Conservation (phyloP, 352 stramenopile genomes). For the Globisporangium perplexum region DNA sequence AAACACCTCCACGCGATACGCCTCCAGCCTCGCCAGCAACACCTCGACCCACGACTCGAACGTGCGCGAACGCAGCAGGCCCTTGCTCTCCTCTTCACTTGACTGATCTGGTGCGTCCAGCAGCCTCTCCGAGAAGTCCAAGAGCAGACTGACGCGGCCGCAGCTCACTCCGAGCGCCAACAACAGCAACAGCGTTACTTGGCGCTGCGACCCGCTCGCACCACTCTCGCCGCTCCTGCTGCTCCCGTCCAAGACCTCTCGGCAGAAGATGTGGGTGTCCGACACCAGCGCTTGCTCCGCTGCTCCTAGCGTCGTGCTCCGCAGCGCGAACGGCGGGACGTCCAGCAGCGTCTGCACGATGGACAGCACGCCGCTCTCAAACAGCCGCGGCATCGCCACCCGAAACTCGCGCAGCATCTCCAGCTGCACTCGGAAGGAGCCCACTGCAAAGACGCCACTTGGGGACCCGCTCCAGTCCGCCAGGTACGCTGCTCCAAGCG, state of each 20-base stretch:
- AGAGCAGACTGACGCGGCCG: constrained; percentile 36
- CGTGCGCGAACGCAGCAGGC: constrained; percentile 14
- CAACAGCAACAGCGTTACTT: constrained; percentile 38
- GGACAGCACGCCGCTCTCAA: constrained; percentile 40
- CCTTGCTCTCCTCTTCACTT: not conserved
- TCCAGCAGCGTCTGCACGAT: constrained; percentile 55
- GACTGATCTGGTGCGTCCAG: not conserved
- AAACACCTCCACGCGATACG: constrained; percentile 47
- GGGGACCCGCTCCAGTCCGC: constrained; percentile 19
- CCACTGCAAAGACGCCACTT: constrained; percentile 38
- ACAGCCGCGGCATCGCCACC: constrained; percentile 28
- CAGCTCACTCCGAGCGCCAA: constrained; percentile 53
- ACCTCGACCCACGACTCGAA: constrained; percentile 34
- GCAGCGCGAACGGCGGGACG: constrained; percentile 46
- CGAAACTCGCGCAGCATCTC: constrained; percentile 63
- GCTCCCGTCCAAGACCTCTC: constrained; percentile 22
- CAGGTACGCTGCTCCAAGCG: not conserved
- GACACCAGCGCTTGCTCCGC: constrained; percentile 32
- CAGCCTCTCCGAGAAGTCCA: constrained; percentile 43
- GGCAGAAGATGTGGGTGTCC: constrained; percentile 49
- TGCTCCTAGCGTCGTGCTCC: constrained; percentile 13
- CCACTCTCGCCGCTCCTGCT: not conserved
- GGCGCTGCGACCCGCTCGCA: constrained; percentile 17
- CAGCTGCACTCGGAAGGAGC: constrained; percentile 58
- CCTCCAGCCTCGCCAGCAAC: constrained; percentile 39